Percentiles rank a stretch among this genome's conserved stretches.
phyloP scores from a whole-genome alignment of 2,329 filamentous ascomycete species.

The Chrysosporium queenslandicum region DNA sequence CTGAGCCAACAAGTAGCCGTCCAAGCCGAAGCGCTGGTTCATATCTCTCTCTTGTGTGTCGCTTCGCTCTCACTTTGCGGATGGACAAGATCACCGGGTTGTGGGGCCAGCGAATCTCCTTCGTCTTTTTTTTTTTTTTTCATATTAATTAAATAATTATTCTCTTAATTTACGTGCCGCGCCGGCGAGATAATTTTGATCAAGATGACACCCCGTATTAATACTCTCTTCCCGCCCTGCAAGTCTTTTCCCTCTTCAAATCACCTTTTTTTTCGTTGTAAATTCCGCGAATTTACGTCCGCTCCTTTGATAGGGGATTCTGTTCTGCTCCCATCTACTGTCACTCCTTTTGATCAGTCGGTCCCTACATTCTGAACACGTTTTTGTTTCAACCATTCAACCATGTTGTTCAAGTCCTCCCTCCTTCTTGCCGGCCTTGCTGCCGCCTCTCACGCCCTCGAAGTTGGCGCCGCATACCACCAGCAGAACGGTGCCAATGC shows the following conservation, averaged over 20 bases:
- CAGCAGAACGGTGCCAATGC: conserved; percentile 2
- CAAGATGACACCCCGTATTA: neutral
- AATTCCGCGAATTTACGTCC: conserved; percentile 13
- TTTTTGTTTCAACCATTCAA: neutral
- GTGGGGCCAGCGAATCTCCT: neutral
- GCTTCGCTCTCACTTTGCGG: no score
- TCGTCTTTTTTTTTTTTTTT: neutral
- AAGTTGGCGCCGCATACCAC: conserved; percentile 6
- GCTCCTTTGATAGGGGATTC: conserved; percentile 4
- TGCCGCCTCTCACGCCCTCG: conserved; percentile 4
- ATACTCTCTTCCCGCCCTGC: neutral
- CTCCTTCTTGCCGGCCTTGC: conserved; percentile 1
- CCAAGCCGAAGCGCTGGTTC: neutral
- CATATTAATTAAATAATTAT: neutral
- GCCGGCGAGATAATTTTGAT: neutral
- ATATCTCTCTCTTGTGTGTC: neutral
- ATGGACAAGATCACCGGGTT: neutral
- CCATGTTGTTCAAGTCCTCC: conserved; percentile 7
- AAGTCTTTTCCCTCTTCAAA: neutral
- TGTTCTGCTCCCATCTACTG: neutral
- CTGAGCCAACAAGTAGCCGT: no score
- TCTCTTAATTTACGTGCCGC: neutral
- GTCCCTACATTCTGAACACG: neutral
- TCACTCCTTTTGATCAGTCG: neutral
- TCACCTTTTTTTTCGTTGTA: neutral